Evolutionary conservation across 257 asterid genomes (phyloP).

Genomic region (Primulina eburnea): DNA sequence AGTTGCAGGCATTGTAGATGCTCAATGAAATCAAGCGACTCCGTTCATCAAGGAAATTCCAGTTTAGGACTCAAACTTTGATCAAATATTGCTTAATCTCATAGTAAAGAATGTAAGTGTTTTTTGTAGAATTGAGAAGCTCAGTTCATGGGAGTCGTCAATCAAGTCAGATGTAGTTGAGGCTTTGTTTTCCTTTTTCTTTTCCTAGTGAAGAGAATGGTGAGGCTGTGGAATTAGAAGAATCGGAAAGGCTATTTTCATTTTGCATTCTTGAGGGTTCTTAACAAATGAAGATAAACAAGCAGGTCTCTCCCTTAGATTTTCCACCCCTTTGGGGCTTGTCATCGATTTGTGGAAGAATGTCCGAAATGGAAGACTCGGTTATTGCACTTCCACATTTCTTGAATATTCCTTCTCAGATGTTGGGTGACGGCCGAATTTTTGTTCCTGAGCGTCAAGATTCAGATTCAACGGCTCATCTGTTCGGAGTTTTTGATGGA

Average conservation of each 20-base stretch:
- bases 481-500: slow-evolving; percentile 89
- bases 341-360: slow-evolving; percentile 59
- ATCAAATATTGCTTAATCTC: slow-evolving; percentile 13
- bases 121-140: slow-evolving; percentile 26
- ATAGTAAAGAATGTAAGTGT: slow-evolving; percentile 27
- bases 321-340: slow-evolving; percentile 75
- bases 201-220: slow-evolving; percentile 15
- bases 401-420: slow-evolving; percentile 49
- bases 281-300: slow-evolving; percentile 38
- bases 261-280: slow-evolving; percentile 44
- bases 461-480: slow-evolving; percentile 47
- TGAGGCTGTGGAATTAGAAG: slow-evolving; percentile 30
- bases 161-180: slow-evolving; percentile 37
- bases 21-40: slow-evolving; percentile 26
- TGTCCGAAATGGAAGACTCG: slow-evolving; percentile 88
- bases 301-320: slow-evolving; percentile 33
- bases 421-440: slow-evolving; percentile 47
- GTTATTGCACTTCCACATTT: slow-evolving; percentile 56
- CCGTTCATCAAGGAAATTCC: slow-evolving; percentile 29
- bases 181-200: slow-evolving; percentile 8
- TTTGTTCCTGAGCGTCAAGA: slow-evolving; percentile 35
- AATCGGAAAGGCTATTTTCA: slow-evolving; percentile 38
- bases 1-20: slow-evolving; percentile 22
- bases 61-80: slow-evolving; percentile 26
- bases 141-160: slow-evolving; percentile 36